Percentiles rank a stretch among this genome's conserved stretches.
Conservation (phyloP, 2,329 filamentous ascomycete species). For the Fusarium graminum region DNA sequence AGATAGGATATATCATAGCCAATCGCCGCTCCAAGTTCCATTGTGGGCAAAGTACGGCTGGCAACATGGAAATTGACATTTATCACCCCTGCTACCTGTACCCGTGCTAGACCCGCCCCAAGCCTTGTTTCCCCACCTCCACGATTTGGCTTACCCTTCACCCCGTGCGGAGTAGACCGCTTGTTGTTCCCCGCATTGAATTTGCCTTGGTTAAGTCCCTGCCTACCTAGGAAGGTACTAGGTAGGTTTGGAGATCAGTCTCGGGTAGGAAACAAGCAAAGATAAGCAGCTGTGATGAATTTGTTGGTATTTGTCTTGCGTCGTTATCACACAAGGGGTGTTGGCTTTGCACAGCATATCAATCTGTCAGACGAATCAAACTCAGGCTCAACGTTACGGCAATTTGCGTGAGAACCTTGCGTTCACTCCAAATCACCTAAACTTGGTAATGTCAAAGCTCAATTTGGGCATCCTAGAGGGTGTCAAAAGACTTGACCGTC, state of each 20-base stretch:
- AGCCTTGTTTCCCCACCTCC: constrained; percentile 28
- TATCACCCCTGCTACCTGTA: not conserved
- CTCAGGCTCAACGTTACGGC: not conserved
- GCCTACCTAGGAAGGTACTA: not conserved
- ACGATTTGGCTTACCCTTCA: constrained; percentile 30
- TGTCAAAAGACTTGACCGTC: no score
- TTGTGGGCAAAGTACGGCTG: no score
- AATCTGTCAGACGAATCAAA: constrained; percentile 1
- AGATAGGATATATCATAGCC: no score
- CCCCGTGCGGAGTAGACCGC: constrained; percentile 41
- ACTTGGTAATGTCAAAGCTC: not conserved
- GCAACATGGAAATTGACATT: no score
- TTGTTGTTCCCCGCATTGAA: constrained; percentile 37
- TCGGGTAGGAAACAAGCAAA: constrained; percentile 25
- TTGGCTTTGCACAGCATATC: not conserved
- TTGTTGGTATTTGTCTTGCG: not conserved
- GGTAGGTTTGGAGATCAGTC: constrained; percentile 24
- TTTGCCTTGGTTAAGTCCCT: constrained; percentile 5
- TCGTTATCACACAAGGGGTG: not conserved
- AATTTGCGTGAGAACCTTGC: not conserved
- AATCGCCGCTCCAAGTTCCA: no score
- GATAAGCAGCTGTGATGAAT: constrained; percentile 7
- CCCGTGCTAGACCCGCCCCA: constrained; percentile 29
- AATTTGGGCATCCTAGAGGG: no score
- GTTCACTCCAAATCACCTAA: constrained; percentile 12